Conservation (phyloP, 2,329 filamentous ascomycete species). For the Trichoderma citrinoviride region DNA sequence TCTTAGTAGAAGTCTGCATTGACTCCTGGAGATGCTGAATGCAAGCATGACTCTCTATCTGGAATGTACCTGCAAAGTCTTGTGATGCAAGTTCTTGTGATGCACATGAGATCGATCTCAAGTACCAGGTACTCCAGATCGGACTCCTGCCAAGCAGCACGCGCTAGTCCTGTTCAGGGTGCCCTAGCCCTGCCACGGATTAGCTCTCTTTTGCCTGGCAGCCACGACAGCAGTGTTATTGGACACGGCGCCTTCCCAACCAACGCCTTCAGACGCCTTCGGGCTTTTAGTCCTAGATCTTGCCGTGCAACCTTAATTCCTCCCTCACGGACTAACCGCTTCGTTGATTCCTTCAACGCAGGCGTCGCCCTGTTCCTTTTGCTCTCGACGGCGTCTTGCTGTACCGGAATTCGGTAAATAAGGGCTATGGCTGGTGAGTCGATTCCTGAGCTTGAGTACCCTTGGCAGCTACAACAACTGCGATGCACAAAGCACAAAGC, state of each 20-base stretch:
- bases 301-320: constrained; percentile 2
- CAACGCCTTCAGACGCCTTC: background rate
- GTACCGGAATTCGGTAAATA: background rate
- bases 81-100: no score
- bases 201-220: background rate
- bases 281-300: background rate
- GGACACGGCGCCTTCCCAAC: background rate
- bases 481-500: background rate
- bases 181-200: background rate
- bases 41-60: no score
- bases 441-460: background rate
- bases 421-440: constrained; percentile 18
- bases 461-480: background rate
- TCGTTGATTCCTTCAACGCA: background rate
- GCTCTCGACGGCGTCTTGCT: background rate
- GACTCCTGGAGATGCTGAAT: no score
- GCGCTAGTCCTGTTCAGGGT: background rate
- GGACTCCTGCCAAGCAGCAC: background rate
- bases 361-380: background rate
- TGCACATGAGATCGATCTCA: background rate
- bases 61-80: no score
- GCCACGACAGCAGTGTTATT: background rate
- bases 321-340: background rate
- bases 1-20: no score
- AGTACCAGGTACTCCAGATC: background rate